phyloP scores from a whole-genome alignment of 345 rosid genomes.

The Populus alba region DNA sequence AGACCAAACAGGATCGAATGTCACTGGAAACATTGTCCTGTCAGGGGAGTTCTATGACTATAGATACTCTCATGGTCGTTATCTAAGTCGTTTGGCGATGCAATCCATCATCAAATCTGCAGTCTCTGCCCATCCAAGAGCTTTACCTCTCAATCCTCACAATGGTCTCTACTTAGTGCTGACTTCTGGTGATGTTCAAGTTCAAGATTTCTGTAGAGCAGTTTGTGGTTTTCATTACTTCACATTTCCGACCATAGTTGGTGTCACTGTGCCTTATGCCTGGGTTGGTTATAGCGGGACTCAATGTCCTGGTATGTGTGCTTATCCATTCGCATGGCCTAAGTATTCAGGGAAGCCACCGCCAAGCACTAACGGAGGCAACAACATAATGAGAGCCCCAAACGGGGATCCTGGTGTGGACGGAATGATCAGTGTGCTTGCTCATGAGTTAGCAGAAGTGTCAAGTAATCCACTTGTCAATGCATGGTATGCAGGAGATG shows the following conservation, averaged over 20 bases:
- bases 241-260: constrained; percentile 54
- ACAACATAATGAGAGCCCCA: constrained; percentile 43
- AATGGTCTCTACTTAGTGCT: constrained; percentile 53
- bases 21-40: constrained; percentile 37
- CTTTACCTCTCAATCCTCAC: constrained; percentile 47
- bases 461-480: constrained; percentile 57
- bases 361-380: constrained; percentile 30
- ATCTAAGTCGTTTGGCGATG: constrained; percentile 45
- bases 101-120: constrained; percentile 52
- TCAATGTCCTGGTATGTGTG: constrained; percentile 57
- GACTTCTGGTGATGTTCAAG: constrained; percentile 50
- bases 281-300: constrained; percentile 60
- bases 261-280: constrained; percentile 55
- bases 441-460: constrained; percentile 63
- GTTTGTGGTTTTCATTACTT: constrained; percentile 69
- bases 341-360: constrained; percentile 40
- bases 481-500: constrained; percentile 63
- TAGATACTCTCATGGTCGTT: constrained; percentile 48
- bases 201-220: constrained; percentile 66
- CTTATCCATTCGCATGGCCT: constrained; percentile 62
- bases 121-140: constrained; percentile 20
- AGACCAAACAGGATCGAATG: constrained; percentile 62
- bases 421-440: constrained; percentile 64
- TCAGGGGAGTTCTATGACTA: constrained; percentile 47
- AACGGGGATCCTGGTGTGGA: constrained; percentile 58